Evolutionary conservation across 176 grass and related monocot genomes (phyloP).

Genomic region (sorghum (Sorghum bicolor)): Sorghum_bicolor_NCBIv3 NC_012876.2:2999501-3000000

Average conservation of each 20-base stretch:
- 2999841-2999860: conserved; percentile 48
- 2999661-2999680: conserved; percentile 89
- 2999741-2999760: conserved; percentile 88
- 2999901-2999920: conserved; percentile 15
- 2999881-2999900: conserved; percentile 22
- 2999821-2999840: conserved; percentile 44
- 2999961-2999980: not conserved
- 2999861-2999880: conserved; percentile 51
- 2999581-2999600: conserved; percentile 81
- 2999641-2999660: conserved; percentile 96
- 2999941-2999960: conserved; percentile 19
- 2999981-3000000: not conserved
- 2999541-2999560: conserved; percentile 88
- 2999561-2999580: conserved; percentile 82
- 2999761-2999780: conserved; percentile 63
- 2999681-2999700: conserved; percentile 81
- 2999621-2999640: conserved; percentile 98
- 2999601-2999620: conserved; percentile 98
- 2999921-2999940: not conserved
- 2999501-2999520: conserved; percentile 92
- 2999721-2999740: conserved; percentile 81
- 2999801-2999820: conserved; percentile 45
- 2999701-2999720: conserved; percentile 88
- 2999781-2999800: conserved; percentile 56
- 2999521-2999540: conserved; percentile 84